A percentile compares a stretch with the other conserved stretches of the same genome.
phyloP scores from a whole-genome alignment of 179 eudicot species.

The Corrigiola litoralis region DNA sequence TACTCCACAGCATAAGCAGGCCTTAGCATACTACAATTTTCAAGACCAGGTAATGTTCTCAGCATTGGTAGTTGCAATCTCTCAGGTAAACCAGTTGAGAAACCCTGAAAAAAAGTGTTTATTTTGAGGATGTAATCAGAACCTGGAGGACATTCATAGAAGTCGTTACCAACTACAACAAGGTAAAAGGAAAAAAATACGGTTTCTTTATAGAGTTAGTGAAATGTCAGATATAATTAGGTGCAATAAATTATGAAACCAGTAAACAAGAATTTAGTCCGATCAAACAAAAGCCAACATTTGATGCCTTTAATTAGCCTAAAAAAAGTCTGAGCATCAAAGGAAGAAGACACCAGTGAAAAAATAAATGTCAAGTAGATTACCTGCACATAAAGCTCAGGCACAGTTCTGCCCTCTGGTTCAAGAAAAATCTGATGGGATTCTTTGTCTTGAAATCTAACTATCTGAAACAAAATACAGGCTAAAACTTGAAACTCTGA shows the following conservation, averaged over 20 bases:
- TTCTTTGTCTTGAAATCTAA: constrained; percentile 92
- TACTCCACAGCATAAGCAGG: constrained; percentile 99
- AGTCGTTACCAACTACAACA: background rate
- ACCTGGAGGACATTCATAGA: background rate
- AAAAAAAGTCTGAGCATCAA: background rate
- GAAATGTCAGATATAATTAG: background rate
- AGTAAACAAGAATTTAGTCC: background rate
- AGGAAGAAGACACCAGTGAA: background rate
- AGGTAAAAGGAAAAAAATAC: background rate
- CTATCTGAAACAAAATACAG: constrained; percentile 55
- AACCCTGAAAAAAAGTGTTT: constrained; percentile 51
- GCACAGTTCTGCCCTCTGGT: constrained; percentile 95
- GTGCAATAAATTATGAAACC: background rate
- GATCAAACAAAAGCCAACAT: background rate
- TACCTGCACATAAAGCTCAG: constrained; percentile 99
- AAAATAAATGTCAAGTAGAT: constrained; percentile 17
- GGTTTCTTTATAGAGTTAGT: background rate
- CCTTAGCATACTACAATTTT: constrained; percentile 90
- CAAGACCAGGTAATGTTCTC: constrained; percentile 96
- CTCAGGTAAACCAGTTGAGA: constrained; percentile 98
- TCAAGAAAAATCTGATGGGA: constrained; percentile 98
- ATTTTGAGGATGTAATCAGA: background rate
- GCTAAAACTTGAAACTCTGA: constrained; percentile 7
- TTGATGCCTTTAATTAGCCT: background rate
- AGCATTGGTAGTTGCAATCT: constrained; percentile 86